Evolutionary conservation across 2,329 filamentous ascomycete genomes (phyloP).

Genomic region (Trichophyton mentagrophytes): DNA sequence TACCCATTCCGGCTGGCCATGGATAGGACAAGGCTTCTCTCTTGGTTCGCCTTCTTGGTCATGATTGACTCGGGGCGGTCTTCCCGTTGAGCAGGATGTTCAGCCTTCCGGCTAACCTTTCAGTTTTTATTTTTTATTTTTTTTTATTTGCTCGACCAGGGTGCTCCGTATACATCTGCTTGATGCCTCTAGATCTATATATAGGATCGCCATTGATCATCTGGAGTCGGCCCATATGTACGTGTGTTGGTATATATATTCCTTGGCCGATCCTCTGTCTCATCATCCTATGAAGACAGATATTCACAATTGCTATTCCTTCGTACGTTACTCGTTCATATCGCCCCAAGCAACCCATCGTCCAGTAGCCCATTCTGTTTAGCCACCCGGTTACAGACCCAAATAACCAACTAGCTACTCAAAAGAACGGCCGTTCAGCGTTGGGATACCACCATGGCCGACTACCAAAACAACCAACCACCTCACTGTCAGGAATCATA

Average conservation of each 20-base stretch:
- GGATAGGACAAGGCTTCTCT: constrained; percentile 1
- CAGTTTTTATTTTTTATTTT: not conserved
- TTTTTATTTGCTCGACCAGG: not conserved
- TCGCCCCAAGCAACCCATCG: too few species aligned
- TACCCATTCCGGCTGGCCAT: not conserved
- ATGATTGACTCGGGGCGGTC: not conserved
- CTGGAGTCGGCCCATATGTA: not conserved
- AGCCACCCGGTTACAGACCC: too few species aligned
- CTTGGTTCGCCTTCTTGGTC: not conserved
- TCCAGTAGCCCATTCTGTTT: too few species aligned
- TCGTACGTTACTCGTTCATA: not conserved
- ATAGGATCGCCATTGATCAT: not conserved
- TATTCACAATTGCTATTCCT: not conserved
- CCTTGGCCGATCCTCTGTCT: not conserved
- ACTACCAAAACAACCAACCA: not conserved
- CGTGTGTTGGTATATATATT: not conserved
- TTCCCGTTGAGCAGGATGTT: not conserved
- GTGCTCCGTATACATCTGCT: not conserved
- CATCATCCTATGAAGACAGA: not conserved
- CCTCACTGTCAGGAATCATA: constrained; percentile 10
- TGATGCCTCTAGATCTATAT: constrained; percentile 1
- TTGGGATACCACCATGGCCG: not conserved
- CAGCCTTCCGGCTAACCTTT: constrained; percentile 3
- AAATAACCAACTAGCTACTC: too few species aligned
- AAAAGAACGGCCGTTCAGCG: not conserved